phyloP scores from a whole-genome alignment of 345 rosid genomes.

The Pugionium cornutum region DNA sequence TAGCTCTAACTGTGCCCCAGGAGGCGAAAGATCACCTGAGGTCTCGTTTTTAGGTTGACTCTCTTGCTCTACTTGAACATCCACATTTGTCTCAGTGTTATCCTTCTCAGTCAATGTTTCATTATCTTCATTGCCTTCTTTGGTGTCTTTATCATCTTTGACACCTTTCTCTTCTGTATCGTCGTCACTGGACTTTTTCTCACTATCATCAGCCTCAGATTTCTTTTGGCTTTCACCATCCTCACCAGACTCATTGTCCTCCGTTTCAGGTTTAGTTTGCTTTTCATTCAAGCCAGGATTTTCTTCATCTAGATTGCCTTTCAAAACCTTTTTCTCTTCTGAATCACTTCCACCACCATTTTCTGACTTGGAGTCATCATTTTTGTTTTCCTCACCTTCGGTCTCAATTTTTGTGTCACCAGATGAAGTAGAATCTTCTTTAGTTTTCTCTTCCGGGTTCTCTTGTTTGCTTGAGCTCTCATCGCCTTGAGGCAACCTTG shows the following conservation, averaged over 20 bases:
- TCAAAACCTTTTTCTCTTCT: slow-evolving; percentile 49
- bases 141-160: slow-evolving; percentile 42
- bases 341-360: slow-evolving; percentile 44
- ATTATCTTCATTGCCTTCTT: slow-evolving; percentile 45
- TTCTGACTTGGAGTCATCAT: slow-evolving; percentile 42
- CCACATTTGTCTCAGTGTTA: slow-evolving; percentile 44
- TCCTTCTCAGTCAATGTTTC: slow-evolving; percentile 45
- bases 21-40: slow-evolving; percentile 63
- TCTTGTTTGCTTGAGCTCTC: slow-evolving; percentile 49
- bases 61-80: slow-evolving; percentile 52
- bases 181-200: slow-evolving; percentile 38
- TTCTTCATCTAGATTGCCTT: slow-evolving; percentile 46
- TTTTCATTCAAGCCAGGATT: slow-evolving; percentile 46
- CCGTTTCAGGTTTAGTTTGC: slow-evolving; percentile 46
- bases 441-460: slow-evolving; percentile 38
- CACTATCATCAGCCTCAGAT: slow-evolving; percentile 41
- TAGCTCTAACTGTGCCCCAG: slow-evolving; percentile 83
- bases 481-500: slow-evolving; percentile 38
- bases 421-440: slow-evolving; percentile 46
- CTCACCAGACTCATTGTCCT: slow-evolving; percentile 43
- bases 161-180: slow-evolving; percentile 45
- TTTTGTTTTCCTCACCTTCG: slow-evolving; percentile 39
- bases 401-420: slow-evolving; percentile 40
- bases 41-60: slow-evolving; percentile 49
- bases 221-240: slow-evolving; percentile 49